Evolutionary conservation across 108 stramenopile genomes (phyloP), one percentile per base, ranked within the genome.

Genomic region (Skeletonema tropicum): DNA sequence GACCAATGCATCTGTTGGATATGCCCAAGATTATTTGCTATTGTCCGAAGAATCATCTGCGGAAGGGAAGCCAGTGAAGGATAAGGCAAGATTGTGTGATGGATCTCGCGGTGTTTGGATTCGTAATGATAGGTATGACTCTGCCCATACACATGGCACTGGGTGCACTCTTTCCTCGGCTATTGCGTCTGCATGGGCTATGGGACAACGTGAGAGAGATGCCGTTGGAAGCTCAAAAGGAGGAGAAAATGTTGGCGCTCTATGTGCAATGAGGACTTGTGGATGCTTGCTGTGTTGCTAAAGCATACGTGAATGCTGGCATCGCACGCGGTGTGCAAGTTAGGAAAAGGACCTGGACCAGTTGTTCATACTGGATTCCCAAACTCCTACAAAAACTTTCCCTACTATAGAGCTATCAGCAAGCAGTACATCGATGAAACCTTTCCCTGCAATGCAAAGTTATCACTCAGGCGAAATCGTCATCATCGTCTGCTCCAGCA

Each of bases 151-250:
- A 1, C 94, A 96, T 76, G 94, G 94, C 14, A 96, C 94, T 11
- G 94, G 94, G 41, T 98, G 97, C 74, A 97, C 96, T 17, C 83
- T 98, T 12, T 93, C 91, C 8, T 91, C 95, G 9, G 88, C 95
- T 5, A 89, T 96, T 76, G 94, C 95, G 14, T 82, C 96, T 13
- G 92, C 93, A 29, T 83, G 94, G 70, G 94, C 90, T 23, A 73
- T 92, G 62, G 93, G 93, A 59, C 74, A 84, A 68, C 73, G 89
- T 42, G 64, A 79, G 65, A 41, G 72, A 14, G 83, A 74, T 57
- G 35, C 49, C 12, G 6, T 36, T 14, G 49, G 60, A 6, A 30
- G 33, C n/a, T 14, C 66, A 10, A 60, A 36, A 66, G 14, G 70
- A 60, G 80, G 82, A 14, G 86, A 88, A 17, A 89, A 75, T 17